These are phyloP conservation scores for Cutaneotrichosporon sp. DNA, from an alignment of 1,284 basidiomycete genomes.

Conservation along the genomic window DNA sequence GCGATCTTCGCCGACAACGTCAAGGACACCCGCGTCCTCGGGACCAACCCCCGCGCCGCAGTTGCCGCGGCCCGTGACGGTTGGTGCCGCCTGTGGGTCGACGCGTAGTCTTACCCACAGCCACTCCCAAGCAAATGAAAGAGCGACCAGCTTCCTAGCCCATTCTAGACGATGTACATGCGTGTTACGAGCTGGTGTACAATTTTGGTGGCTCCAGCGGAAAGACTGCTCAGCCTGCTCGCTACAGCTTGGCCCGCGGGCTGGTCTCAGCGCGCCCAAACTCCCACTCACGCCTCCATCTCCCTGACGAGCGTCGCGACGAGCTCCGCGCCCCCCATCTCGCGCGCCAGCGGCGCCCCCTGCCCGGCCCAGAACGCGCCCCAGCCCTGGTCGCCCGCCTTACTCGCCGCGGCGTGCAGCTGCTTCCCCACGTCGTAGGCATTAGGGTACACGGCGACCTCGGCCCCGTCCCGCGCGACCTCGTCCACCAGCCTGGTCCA, in stretches of 20 bases:
- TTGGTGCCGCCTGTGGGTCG: conserved; percentile 8
- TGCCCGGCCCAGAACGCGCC: conserved; percentile 46
- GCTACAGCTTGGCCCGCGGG: neutral
- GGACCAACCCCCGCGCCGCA: neutral
- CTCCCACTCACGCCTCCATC: conserved; percentile 17
- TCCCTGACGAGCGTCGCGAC: conserved; percentile 28
- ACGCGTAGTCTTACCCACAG: conserved; percentile 1
- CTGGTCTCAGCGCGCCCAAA: conserved; percentile 8
- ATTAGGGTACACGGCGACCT: conserved; percentile 37
- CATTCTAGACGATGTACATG: conserved; percentile 9
- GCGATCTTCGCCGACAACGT: neutral
- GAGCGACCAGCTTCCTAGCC: conserved; percentile 2
- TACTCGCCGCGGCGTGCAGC: conserved; percentile 37
- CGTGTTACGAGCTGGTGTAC: neutral
- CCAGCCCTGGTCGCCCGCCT: conserved; percentile 34
- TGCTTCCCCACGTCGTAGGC: conserved; percentile 44
- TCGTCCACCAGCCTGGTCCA: conserved; percentile 28
- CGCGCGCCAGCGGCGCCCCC: conserved; percentile 30
- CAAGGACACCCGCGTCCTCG: neutral
- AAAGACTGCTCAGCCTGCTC: too few species aligned
- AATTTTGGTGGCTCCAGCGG: too few species aligned
- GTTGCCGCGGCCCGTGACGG: conserved; percentile 4
- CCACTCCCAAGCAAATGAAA: conserved; percentile 1
- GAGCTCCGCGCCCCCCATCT: conserved; percentile 33
- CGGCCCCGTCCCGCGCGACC: neutral